These are phyloP conservation scores for Catharanthus roseus DNA, from an alignment of 257 asterid genomes.

Conservation along the genomic window DNA sequence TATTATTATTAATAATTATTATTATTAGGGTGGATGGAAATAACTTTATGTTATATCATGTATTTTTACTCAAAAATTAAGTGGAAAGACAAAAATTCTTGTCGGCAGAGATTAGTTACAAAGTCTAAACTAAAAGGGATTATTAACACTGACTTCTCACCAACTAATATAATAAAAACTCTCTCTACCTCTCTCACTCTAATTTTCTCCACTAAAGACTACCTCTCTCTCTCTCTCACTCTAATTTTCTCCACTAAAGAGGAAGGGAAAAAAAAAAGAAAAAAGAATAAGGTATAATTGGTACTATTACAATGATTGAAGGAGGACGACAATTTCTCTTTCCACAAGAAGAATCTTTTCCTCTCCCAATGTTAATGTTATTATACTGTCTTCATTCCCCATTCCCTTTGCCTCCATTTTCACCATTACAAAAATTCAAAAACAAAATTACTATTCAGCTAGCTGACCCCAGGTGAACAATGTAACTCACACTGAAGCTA, in stretches of 20 bases:
- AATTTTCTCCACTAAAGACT: no score
- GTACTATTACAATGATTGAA: slow-evolving; percentile 41
- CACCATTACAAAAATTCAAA: no score
- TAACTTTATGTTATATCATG: slow-evolving; percentile 41
- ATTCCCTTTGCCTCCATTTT: neutral
- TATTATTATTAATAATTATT: no score
- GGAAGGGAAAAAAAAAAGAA: slow-evolving; percentile 22
- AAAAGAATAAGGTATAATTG: neutral
- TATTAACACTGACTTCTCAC: slow-evolving; percentile 60
- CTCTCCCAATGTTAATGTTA: slow-evolving; percentile 30
- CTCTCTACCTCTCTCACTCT: slow-evolving; percentile 1
- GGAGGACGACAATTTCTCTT: slow-evolving; percentile 33
- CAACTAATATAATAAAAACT: slow-evolving; percentile 34
- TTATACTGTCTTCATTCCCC: slow-evolving; percentile 2
- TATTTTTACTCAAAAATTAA: slow-evolving; percentile 41
- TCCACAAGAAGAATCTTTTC: slow-evolving; percentile 41
- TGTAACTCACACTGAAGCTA: no score
- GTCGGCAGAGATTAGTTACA: slow-evolving; percentile 66
- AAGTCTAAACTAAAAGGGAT: slow-evolving; percentile 22
- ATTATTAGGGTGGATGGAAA: slow-evolving; percentile 26
- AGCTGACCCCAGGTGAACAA: no score
- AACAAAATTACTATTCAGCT: no score
- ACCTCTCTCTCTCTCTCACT: no score
- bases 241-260: slow-evolving; percentile 11
- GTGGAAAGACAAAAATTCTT: slow-evolving; percentile 70